phyloP scores from a whole-genome alignment of 768 basidiomycete species.

The Termitomyces sp. region DNA sequence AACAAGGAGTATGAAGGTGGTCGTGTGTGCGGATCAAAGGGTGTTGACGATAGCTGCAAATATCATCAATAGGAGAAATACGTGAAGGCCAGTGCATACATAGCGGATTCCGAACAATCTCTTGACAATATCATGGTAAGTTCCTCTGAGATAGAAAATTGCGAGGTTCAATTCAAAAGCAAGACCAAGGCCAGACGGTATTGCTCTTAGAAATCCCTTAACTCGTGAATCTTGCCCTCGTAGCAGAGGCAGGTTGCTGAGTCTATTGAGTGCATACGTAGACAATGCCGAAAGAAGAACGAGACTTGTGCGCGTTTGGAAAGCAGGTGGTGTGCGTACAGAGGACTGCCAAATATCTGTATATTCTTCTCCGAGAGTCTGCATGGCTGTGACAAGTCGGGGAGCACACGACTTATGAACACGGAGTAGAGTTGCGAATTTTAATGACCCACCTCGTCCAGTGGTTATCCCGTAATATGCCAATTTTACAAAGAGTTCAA shows the following conservation, averaged over 20 bases:
- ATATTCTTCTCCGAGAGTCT: conserved; percentile 90
- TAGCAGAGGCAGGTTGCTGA: conserved; percentile 33
- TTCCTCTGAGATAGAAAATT: conserved; percentile 72
- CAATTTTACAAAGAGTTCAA: conserved; percentile 63
- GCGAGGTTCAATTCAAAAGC: conserved; percentile 72
- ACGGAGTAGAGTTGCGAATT: background rate
- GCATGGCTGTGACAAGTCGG: conserved; percentile 44
- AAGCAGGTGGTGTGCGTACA: conserved; percentile 37
- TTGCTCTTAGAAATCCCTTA: conserved; percentile 26
- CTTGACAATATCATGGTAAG: conserved; percentile 72
- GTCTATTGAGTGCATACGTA: conserved; percentile 52
- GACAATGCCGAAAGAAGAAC: conserved; percentile 67
- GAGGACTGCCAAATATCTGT: conserved; percentile 71
- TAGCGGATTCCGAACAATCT: conserved; percentile 65
- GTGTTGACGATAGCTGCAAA: conserved; percentile 65
- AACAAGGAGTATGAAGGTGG: conserved; percentile 87
- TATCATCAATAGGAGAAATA: background rate
- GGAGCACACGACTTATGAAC: background rate
- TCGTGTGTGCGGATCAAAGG: conserved; percentile 62
- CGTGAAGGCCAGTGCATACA: conserved; percentile 31
- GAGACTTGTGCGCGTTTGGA: conserved; percentile 41
- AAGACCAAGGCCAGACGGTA: conserved; percentile 53
- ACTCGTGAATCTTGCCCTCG: conserved; percentile 30
- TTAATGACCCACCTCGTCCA: conserved; percentile 54
- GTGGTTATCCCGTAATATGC: conserved; percentile 72